These are phyloP conservation scores for Colletotrichum siamense DNA, from an alignment of 2,329 filamentous ascomycete genomes.

Conservation along the genomic window DNA sequence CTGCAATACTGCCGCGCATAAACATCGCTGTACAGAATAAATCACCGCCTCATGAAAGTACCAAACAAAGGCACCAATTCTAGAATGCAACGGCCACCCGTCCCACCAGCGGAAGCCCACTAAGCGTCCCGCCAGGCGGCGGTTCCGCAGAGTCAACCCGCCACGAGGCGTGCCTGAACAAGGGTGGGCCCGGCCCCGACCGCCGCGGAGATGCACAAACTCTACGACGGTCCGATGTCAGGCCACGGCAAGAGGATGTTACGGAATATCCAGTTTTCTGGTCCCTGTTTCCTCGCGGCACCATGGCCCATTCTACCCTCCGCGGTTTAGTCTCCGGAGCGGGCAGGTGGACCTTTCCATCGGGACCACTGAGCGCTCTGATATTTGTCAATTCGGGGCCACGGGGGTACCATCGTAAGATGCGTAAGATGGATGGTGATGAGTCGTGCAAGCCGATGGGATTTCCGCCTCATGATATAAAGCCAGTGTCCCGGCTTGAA, in stretches of 20 bases:
- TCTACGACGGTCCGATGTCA: conserved; percentile 10
- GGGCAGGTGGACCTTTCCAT: neutral
- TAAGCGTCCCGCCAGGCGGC: neutral
- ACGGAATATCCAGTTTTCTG: neutral
- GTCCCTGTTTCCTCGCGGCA: neutral
- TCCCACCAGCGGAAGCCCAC: neutral
- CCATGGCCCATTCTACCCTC: neutral
- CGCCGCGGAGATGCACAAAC: conserved; percentile 17
- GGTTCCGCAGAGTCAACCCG: neutral
- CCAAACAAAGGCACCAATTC: neutral
- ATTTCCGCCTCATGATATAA: neutral
- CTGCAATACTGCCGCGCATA: neutral
- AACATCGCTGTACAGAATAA: neutral
- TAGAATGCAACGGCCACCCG: neutral
- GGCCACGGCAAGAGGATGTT: conserved; percentile 6
- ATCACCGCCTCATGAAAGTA: neutral
- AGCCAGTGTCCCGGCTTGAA: neutral
- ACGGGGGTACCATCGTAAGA: neutral
- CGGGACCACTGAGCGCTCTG: neutral
- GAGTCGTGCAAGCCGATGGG: neutral
- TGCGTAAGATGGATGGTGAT: neutral
- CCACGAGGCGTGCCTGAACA: neutral
- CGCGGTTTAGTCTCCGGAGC: conserved; percentile 5
- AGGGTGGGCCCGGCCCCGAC: neutral
- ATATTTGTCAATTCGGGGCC: conserved; percentile 12